phyloP scores from a whole-genome alignment of 345 rosid species.

The Streptanthus diversifolius region DNA sequence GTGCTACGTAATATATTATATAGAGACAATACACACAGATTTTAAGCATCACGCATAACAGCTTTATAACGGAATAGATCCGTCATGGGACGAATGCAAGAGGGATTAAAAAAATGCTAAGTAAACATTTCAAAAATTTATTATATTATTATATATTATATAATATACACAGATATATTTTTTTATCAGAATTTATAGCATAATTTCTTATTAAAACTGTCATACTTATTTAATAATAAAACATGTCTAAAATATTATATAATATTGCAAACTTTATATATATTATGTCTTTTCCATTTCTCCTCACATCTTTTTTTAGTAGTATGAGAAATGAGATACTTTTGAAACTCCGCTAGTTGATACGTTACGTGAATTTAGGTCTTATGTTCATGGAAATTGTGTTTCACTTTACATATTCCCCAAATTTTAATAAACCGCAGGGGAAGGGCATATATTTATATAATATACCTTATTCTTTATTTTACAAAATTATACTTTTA shows the following conservation, averaged over 20 bases:
- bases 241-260: not conserved
- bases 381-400: conserved; percentile 28
- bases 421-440: not conserved
- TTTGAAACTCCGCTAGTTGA: conserved; percentile 29
- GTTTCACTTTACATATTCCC: conserved; percentile 27
- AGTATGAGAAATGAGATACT: conserved; percentile 11
- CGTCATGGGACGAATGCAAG: conserved; percentile 17
- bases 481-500: not conserved
- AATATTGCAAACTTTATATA: not conserved
- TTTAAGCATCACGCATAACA: conserved; percentile 33
- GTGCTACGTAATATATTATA: conserved; percentile 22
- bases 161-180: no score
- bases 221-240: not conserved
- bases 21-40: conserved; percentile 23
- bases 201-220: not conserved
- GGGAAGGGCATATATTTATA: not conserved
- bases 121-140: not conserved
- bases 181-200: not conserved
- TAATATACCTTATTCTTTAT: not conserved
- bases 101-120: not conserved
- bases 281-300: not conserved
- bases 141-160: not conserved
- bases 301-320: not conserved
- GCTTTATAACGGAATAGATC: conserved; percentile 37
- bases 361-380: conserved; percentile 37